Percentiles rank a stretch among this genome's conserved stretches.
Evolutionary conservation across 176 grass and related monocot genomes (phyloP).

Genomic region (Phoenix dactylifera): DNA sequence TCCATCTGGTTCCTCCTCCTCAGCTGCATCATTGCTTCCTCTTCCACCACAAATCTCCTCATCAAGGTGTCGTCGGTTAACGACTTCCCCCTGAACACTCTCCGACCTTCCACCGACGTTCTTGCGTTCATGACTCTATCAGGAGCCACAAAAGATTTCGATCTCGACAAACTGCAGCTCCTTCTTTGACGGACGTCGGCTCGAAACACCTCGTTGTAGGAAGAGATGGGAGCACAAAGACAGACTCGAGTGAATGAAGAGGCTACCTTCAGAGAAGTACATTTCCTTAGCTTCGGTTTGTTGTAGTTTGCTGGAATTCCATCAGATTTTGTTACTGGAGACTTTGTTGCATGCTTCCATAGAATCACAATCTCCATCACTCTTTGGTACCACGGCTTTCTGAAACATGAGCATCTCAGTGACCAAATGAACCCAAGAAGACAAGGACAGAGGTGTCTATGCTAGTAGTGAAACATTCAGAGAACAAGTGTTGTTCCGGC

Average conservation of each 20-base stretch:
- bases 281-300: constrained; percentile 50
- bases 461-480: too few relatives aligned
- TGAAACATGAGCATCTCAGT: constrained; percentile 21
- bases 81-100: constrained; percentile 90
- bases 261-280: constrained; percentile 83
- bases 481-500: too few relatives aligned
- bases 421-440: too few relatives aligned
- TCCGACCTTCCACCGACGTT: constrained; percentile 19
- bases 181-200: constrained; percentile 57
- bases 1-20: constrained; percentile 79
- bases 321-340: not conserved
- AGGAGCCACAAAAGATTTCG: constrained; percentile 12
- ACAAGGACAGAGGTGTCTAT: too few relatives aligned
- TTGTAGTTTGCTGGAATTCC: not conserved
- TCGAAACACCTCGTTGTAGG: constrained; percentile 77
- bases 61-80: constrained; percentile 78
- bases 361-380: constrained; percentile 46
- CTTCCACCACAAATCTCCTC: constrained; percentile 88
- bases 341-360: constrained; percentile 32
- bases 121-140: constrained; percentile 2
- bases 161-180: constrained; percentile 89
- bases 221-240: constrained; percentile 87
- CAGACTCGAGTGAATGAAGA: constrained; percentile 90
- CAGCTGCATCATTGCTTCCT: constrained; percentile 68
- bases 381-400: constrained; percentile 68